Conservation (phyloP, 2,329 filamentous ascomycete genomes). For the Fusarium aywerte region DNA sequence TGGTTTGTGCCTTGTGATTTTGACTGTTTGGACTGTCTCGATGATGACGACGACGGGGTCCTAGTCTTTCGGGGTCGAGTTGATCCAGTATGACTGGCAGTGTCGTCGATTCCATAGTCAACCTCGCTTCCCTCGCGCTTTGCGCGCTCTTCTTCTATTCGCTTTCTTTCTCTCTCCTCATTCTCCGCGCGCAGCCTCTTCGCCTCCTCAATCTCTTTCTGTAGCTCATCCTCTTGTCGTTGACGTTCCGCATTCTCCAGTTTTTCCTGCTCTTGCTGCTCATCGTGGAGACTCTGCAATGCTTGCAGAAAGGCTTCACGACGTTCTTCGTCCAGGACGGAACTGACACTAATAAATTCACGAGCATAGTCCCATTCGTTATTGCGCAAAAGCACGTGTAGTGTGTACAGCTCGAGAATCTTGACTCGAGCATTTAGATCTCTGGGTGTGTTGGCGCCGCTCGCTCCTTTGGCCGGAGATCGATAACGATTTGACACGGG, state of each 20-base stretch:
- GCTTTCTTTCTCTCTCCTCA: constrained; percentile 64
- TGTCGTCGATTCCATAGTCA: constrained; percentile 75
- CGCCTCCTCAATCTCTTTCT: constrained; percentile 67
- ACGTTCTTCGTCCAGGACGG: constrained; percentile 90
- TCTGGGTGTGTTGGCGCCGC: constrained; percentile 82
- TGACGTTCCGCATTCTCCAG: constrained; percentile 69
- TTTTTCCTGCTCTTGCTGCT: constrained; percentile 78
- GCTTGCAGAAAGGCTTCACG: constrained; percentile 90
- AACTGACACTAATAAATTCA: constrained; percentile 87
- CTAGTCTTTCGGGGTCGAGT: constrained; percentile 49
- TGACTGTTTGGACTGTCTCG: constrained; percentile 45
- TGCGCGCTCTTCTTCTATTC: constrained; percentile 65
- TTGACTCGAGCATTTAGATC: constrained; percentile 88
- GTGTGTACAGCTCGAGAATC: constrained; percentile 92
- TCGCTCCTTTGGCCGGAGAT: constrained; percentile 61
- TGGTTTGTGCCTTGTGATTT: constrained; percentile 37
- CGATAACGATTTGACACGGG: constrained; percentile 51
- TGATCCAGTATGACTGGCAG: constrained; percentile 53
- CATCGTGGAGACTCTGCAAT: constrained; percentile 83
- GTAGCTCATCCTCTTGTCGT: constrained; percentile 66
- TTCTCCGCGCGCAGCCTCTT: constrained; percentile 67
- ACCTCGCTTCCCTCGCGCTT: constrained; percentile 67
- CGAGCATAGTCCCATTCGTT: constrained; percentile 95
- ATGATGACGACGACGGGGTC: constrained; percentile 51
- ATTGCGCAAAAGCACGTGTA: constrained; percentile 93